Evolutionary conservation across 208 protist species (phyloP).

Genomic region (Trypanosoma lewisi): DNA sequence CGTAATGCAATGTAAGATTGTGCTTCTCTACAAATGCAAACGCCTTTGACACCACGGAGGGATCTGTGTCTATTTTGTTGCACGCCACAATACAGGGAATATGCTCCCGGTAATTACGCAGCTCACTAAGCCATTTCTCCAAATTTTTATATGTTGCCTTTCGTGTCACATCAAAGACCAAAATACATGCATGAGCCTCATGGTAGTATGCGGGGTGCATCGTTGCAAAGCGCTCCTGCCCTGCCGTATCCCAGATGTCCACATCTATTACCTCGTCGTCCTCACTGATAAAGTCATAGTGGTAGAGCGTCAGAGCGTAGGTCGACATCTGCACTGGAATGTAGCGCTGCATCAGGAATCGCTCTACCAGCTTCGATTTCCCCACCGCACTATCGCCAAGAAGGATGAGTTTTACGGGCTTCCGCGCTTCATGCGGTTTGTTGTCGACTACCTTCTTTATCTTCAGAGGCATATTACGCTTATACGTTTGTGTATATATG

Average conservation of each 20-base stretch:
- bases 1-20: conserved; percentile 91
- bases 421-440: conserved; percentile 66
- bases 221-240: conserved; percentile 91
- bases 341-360: conserved; percentile 95
- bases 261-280: conserved; percentile 75
- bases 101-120: conserved; percentile 88
- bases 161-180: conserved; percentile 94
- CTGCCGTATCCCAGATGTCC: conserved; percentile 93
- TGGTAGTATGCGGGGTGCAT: conserved; percentile 96
- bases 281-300: conserved; percentile 82
- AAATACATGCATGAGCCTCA: conserved; percentile 90
- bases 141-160: conserved; percentile 96
- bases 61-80: conserved; percentile 95
- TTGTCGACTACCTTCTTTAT: conserved; percentile 73
- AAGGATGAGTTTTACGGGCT: conserved; percentile 93
- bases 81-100: conserved; percentile 93
- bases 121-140: conserved; percentile 92
- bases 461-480: conserved; percentile 34
- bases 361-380: conserved; percentile 95
- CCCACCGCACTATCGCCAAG: conserved; percentile 95
- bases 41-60: conserved; percentile 73
- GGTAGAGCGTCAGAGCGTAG: conserved; percentile 92
- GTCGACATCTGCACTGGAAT: conserved; percentile 92
- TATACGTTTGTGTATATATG: neutral
- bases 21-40: conserved; percentile 94